Evolutionary conservation across 495 filamentous ascomycete species (phyloP), one percentile per base, ranked within the genome.

Genomic region (Darksidea phi): DNA sequence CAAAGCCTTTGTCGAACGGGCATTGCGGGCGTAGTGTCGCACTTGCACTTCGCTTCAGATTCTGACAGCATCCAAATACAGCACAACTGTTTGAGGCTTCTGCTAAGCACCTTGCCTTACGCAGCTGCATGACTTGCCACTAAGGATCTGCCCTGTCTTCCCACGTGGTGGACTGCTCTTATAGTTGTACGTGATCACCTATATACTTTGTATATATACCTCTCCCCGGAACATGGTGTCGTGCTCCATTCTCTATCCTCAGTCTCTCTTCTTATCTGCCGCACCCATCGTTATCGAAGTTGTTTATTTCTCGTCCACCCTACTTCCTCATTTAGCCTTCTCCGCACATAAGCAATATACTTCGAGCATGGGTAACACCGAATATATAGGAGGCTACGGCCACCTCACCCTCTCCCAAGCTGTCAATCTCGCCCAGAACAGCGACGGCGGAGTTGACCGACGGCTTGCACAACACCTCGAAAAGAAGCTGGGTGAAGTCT

Each of bases 371-470:
- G 66, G 65, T 68, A 72, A 67, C 61, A 57, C 45, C 17, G 62
- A 57, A 34, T 68, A 67, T 57, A 65, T 69, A 57, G 70, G 69
- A 50, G 71, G 69, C 47, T 61, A 72, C 56, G 70, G 73, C 48
- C 38, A 61, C 32, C 67, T 77, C 26, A 73, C 75, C 11, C 74
- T 83, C 50, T 67, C 75, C 47, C 74, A 77, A 60, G 85, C 86
- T 18, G 74, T 94, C 26, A 84, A 90, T 54, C 79, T 86, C 26
- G 88, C 86, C 18, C 80, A 86, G 50, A 84, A 88, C 57, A 83
- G 77, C 65, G 76, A 82, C 47, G 84, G 78, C 26, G 73, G 78
- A 13, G 67, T 77, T n/a, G 78, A 88, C 67, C 73, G 77, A 1
- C 64, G 71, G 17, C 78, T 88, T 46, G 70, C 68, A 24, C 66